A percentile compares a stretch with the other conserved stretches of the same genome.
phyloP scores from a whole-genome alignment of 352 stramenopile species.

The Globisporangium camurandrum region DNA sequence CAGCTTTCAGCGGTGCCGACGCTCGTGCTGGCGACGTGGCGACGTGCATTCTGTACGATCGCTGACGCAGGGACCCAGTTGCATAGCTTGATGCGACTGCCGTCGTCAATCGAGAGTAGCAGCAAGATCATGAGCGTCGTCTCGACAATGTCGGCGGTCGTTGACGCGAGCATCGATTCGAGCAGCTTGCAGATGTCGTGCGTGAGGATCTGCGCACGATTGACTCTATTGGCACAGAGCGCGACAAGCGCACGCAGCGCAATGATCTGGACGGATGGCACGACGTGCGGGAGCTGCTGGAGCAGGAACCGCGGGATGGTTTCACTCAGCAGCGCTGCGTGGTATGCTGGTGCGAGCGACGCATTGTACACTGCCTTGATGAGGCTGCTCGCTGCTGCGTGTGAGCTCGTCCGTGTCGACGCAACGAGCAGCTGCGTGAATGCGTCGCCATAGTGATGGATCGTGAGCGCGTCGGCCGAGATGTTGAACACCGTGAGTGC shows the following conservation, averaged over 20 bases:
- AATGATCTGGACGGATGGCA: conserved; percentile 28
- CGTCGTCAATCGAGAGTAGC: conserved; percentile 54
- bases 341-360: conserved; percentile 44
- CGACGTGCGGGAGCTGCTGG: conserved; percentile 32
- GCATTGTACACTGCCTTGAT: conserved; percentile 73
- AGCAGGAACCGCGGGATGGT: conserved; percentile 57
- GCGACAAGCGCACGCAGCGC: conserved; percentile 42
- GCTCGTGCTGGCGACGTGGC: conserved; percentile 20
- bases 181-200: conserved; percentile 45
- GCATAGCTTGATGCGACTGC: conserved; percentile 57
- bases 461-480: conserved; percentile 38
- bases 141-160: conserved; percentile 43
- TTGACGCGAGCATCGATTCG: conserved; percentile 27
- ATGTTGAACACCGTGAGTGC: conserved; percentile 65
- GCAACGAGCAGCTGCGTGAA: conserved; percentile 51
- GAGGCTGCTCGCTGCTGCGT: conserved; percentile 26
- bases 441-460: conserved; percentile 59
- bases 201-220: conserved; percentile 40
- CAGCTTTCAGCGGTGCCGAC: too few relatives aligned
- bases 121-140: conserved; percentile 42
- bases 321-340: conserved; percentile 46
- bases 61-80: conserved; percentile 48
- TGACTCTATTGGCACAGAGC: conserved; percentile 39
- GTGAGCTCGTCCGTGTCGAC: conserved; percentile 13
- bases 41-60: conserved; percentile 24